Base-by-base conservation (phyloP, 1,284 basidiomycete genomes). In the Afroboletus lepidellus region DNA sequence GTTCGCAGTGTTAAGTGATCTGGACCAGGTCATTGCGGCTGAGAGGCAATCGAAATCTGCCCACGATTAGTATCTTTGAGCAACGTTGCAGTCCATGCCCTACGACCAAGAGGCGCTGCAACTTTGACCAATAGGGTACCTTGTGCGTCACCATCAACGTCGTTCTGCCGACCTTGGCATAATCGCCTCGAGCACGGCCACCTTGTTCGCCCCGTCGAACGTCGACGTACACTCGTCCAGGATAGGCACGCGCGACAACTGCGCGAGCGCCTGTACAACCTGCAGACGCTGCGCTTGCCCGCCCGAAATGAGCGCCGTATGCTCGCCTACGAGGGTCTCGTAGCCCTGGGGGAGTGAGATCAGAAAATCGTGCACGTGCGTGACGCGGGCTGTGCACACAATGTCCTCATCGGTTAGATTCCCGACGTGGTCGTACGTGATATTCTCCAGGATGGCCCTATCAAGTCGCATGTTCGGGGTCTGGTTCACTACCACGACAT, bases 111-210 rank as follows among this genome's bases (percentile, higher is more conserved):
- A n/a, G n/a, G n/a, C n/a, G n/a, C n/a, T n/a, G n/a, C n/a, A n/a
- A n/a, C n/a, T n/a, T n/a, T n/a, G n/a, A n/a, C n/a, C n/a, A n/a
- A n/a, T n/a, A n/a, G n/a, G n/a, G n/a, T n/a, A 93, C 69, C 69
- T 96, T 96, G 75, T 99, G 96, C 20, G 95, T 98, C 60, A 98
- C 85, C 76, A 98, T 87, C 55, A 98, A 69, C 48, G 91, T 94
- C 56, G 94, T 97, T 54, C 86, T 77, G 5, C 81, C 83, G 18
- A 74, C 70, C 70, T 83, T 84, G 57, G 86, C 83, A 38, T 71
- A 36, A 96, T 83, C 15, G 92, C 87, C 54, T 93, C 85, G 65
- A 96, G 76, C 33, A 98, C 85, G 21, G 81, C 82, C 3, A 78
- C 76, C 71, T 94, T 87, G 69, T 93, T 96, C 58, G 84, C 83